Conservation (phyloP, 2,329 filamentous ascomycete genomes). For the Lachnellula occidentalis region DNA sequence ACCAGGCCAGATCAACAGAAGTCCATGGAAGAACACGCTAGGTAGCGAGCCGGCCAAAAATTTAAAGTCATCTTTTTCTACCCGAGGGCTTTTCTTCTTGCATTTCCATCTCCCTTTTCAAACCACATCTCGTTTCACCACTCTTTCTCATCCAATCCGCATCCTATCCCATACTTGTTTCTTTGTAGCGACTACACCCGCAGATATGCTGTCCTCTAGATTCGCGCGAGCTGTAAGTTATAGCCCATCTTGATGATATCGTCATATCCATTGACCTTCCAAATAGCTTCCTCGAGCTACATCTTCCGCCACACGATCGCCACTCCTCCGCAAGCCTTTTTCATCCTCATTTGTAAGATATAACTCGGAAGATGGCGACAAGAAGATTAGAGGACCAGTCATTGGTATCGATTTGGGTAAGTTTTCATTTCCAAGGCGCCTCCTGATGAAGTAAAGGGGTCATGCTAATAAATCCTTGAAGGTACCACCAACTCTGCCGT, state of each 20-base stretch:
- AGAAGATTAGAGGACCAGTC: slow-evolving; percentile 90
- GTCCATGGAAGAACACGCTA: neutral
- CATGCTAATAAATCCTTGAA: slow-evolving; percentile 36
- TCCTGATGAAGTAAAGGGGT: slow-evolving; percentile 6
- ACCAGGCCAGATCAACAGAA: neutral
- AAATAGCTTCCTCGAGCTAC: slow-evolving; percentile 71
- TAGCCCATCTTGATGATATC: slow-evolving; percentile 10
- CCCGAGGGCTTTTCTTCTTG: neutral
- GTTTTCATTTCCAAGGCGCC: slow-evolving; percentile 28
- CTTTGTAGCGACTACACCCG: slow-evolving; percentile 16
- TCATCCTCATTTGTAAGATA: slow-evolving; percentile 71
- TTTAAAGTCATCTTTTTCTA: neutral
- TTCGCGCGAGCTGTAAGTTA: slow-evolving; percentile 69
- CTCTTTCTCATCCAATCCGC: slow-evolving; percentile 12
- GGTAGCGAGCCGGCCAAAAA: neutral
- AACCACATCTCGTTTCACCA: slow-evolving; percentile 17
- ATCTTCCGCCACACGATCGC: slow-evolving; percentile 61
- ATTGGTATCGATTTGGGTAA: slow-evolving; percentile 96
- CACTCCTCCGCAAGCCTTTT: slow-evolving; percentile 64
- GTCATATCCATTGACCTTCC: slow-evolving; percentile 22
- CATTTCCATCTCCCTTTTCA: neutral
- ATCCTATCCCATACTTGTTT: slow-evolving; percentile 9
- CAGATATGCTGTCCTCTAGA: slow-evolving; percentile 67
- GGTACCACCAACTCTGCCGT: slow-evolving; percentile 96
- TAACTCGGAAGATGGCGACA: slow-evolving; percentile 66